phyloP scores from a whole-genome alignment of 192 early-diverging fungal species.

The Gaertneriomyces sp. region DNA sequence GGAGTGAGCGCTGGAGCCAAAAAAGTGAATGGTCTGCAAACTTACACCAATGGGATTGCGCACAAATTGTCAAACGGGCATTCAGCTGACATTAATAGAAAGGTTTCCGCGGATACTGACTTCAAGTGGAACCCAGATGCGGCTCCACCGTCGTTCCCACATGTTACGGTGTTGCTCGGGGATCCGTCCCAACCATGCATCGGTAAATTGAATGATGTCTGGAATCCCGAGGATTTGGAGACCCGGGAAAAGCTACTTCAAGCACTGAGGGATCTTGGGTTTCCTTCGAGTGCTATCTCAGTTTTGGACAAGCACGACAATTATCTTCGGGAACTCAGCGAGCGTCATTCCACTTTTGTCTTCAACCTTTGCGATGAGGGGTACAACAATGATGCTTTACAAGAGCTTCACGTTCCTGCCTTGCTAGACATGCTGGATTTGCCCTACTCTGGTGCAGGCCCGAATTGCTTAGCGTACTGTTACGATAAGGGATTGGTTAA shows the following conservation, averaged over 20 bases:
- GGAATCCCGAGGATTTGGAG: constrained; percentile 53
- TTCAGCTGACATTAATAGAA: not conserved
- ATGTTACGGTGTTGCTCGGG: constrained; percentile 45
- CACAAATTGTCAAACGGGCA: not conserved
- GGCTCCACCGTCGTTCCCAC: constrained; percentile 13
- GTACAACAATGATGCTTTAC: constrained; percentile 51
- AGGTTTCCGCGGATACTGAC: not conserved
- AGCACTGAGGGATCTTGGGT: constrained; percentile 36
- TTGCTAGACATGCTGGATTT: constrained; percentile 47
- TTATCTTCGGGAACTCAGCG: constrained; percentile 15
- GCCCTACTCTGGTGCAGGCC: constrained; percentile 55
- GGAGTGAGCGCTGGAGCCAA: not conserved
- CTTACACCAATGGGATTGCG: not conserved
- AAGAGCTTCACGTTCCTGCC: constrained; percentile 55
- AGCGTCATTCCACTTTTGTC: constrained; percentile 34
- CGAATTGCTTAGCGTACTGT: constrained; percentile 52
- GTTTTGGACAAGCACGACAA: constrained; percentile 39
- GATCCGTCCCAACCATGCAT: constrained; percentile 46
- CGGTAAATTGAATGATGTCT: constrained; percentile 56
- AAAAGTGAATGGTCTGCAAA: constrained; percentile 2
- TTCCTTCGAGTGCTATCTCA: constrained; percentile 25
- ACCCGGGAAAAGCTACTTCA: constrained; percentile 43
- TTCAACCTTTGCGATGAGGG: constrained; percentile 61
- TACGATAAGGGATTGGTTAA: constrained; percentile 60
- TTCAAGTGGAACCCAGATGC: not conserved